Percentiles rank a stretch among this genome's conserved stretches.
Conservation (phyloP, 2,329 filamentous ascomycete species). For the Aspergillus tubingensis region DNA sequence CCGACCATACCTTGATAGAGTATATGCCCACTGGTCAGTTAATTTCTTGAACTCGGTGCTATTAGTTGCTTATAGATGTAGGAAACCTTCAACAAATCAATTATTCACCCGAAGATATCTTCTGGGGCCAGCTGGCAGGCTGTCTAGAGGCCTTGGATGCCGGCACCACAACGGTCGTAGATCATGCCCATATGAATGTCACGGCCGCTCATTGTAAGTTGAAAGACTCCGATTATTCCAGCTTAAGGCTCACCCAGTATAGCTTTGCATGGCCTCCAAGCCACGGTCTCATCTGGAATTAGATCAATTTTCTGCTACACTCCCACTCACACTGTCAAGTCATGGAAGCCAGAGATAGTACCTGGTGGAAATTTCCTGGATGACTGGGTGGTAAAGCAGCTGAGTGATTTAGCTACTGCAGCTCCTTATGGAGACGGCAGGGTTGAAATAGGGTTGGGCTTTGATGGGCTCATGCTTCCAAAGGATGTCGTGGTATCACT, state of each 20-base stretch:
- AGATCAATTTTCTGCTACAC: constrained; percentile 32
- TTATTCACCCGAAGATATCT: constrained; percentile 48
- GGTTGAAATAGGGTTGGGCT: constrained; percentile 31
- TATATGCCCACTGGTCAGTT: constrained; percentile 31
- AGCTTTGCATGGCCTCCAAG: constrained; percentile 26
- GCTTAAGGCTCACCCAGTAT: background rate
- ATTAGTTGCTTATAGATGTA: background rate
- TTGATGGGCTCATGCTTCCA: constrained; percentile 30
- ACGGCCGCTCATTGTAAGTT: constrained; percentile 27
- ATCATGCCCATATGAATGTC: constrained; percentile 35
- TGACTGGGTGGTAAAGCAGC: constrained; percentile 27
- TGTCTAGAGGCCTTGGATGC: constrained; percentile 26
- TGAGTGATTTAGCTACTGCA: constrained; percentile 19
- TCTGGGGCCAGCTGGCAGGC: constrained; percentile 43
- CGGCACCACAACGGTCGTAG: constrained; percentile 32
- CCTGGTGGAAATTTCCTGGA: constrained; percentile 21
- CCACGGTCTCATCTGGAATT: constrained; percentile 32
- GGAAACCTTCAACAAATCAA: constrained; percentile 23
- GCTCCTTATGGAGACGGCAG: constrained; percentile 28
- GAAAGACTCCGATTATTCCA: background rate
- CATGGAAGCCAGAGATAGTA: constrained; percentile 25
- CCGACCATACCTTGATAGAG: constrained; percentile 45
- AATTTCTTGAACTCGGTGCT: background rate
- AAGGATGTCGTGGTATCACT: constrained; percentile 26
- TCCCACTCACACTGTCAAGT: constrained; percentile 21